These are phyloP conservation scores for Verticillium alfalfae DNA, from an alignment of 2,329 filamentous ascomycete genomes.

Conservation along the genomic window DNA sequence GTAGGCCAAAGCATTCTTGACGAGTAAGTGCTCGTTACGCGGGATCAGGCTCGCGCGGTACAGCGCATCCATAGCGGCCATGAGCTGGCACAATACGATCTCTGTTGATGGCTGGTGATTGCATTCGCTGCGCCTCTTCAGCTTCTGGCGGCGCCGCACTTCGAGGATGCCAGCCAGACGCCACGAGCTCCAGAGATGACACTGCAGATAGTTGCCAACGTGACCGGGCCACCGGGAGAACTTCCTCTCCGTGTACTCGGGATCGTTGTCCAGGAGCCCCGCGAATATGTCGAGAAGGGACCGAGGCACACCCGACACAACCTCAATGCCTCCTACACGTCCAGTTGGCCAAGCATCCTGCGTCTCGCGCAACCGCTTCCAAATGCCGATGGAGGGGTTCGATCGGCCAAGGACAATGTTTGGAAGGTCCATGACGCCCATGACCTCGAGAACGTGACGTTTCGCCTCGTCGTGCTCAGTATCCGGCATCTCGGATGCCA, in stretches of 20 bases:
- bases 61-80: conserved; percentile 17
- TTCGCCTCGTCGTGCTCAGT: conserved; percentile 2
- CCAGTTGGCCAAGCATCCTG: conserved; percentile 8
- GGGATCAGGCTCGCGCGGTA: conserved; percentile 9
- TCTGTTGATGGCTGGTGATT: conserved; percentile 8
- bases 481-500: conserved; percentile 1
- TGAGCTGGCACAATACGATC: conserved; percentile 15
- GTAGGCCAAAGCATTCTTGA: conserved; percentile 18
- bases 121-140: no score
- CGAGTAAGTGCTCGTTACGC: conserved; percentile 12
- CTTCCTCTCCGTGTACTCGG: conserved; percentile 9
- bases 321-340: conserved; percentile 17
- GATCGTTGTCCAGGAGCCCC: conserved; percentile 6
- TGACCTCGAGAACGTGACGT: conserved; percentile 8
- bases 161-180: conserved; percentile 17
- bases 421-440: conserved; percentile 12
- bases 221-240: conserved; percentile 17
- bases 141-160: conserved; percentile 7
- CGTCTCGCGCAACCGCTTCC: conserved; percentile 5
- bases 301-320: conserved; percentile 18
- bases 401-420: conserved; percentile 8
- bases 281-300: conserved; percentile 18
- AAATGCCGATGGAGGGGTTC: conserved; percentile 8
- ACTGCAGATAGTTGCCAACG: conserved; percentile 17
- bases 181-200: conserved; percentile 21